Percentiles rank a stretch among this genome's conserved stretches.
These are phyloP conservation scores for Ceratobasidium papillatum DNA, from an alignment of 1,284 basidiomycete genomes.

Conservation along the genomic window DNA sequence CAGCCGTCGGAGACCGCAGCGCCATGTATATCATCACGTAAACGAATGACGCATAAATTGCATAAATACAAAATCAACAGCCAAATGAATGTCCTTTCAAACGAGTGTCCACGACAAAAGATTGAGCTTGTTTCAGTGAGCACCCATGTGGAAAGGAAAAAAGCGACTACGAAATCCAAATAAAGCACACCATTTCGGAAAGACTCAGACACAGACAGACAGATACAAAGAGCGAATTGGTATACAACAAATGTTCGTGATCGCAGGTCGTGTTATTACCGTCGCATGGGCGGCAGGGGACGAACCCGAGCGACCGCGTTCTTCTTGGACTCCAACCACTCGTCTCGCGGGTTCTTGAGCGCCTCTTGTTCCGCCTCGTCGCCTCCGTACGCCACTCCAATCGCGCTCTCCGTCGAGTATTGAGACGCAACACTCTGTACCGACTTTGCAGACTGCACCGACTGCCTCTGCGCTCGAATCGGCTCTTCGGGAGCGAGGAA, in stretches of 20 bases:
- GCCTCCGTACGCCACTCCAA: conserved; percentile 27
- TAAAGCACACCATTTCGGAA: background rate
- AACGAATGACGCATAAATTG: conserved; percentile 3
- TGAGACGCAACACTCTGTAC: conserved; percentile 17
- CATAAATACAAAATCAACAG: conserved; percentile 12
- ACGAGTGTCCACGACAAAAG: conserved; percentile 25
- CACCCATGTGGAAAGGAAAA: background rate
- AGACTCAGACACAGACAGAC: background rate
- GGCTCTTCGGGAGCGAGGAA: background rate
- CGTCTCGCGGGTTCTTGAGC: conserved; percentile 5
- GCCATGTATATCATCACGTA: background rate
- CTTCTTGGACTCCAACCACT: conserved; percentile 7
- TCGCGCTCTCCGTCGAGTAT: conserved; percentile 19
- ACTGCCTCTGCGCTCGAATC: background rate
- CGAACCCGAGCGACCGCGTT: background rate
- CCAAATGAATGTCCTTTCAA: conserved; percentile 29
- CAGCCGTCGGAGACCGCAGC: background rate
- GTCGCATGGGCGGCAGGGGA: background rate
- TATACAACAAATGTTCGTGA: conserved; percentile 14
- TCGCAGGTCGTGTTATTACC: background rate
- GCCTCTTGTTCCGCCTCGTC: conserved; percentile 20
- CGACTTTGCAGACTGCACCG: conserved; percentile 24
- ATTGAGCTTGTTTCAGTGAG: conserved; percentile 33
- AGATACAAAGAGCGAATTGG: conserved; percentile 3
- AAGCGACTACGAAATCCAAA: background rate